Evolutionary conservation across 495 filamentous ascomycete genomes (phyloP).

Genomic region (Ramalina peruviana): DNA sequence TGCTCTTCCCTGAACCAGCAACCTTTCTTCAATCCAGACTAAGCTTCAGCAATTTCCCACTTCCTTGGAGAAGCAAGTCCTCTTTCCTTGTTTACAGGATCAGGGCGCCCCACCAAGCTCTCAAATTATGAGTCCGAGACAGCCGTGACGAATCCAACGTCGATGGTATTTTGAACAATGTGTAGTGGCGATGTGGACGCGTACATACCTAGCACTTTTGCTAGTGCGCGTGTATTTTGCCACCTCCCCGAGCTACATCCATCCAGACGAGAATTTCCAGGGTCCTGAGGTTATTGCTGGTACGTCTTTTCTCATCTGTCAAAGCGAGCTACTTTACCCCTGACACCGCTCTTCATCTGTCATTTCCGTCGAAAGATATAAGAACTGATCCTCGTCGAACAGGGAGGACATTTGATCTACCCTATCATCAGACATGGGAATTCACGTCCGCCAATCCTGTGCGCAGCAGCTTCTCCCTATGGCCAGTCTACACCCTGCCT

Average conservation of each 20-base stretch:
- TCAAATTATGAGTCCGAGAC: background rate
- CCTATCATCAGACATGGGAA: constrained; percentile 81
- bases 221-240: constrained; percentile 88
- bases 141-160: constrained; percentile 8
- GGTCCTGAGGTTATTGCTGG: constrained; percentile 93
- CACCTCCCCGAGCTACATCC: constrained; percentile 85
- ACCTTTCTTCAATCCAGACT: too few relatives aligned
- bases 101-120: background rate
- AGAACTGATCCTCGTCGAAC: background rate
- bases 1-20: too few relatives aligned
- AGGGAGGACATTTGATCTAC: constrained; percentile 86
- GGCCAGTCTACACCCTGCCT: constrained; percentile 81
- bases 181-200: constrained; percentile 66
- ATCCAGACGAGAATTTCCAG: constrained; percentile 98
- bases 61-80: background rate
- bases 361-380: background rate
- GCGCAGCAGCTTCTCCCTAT: constrained; percentile 90
- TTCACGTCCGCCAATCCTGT: constrained; percentile 76
- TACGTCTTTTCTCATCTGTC: constrained; percentile 32
- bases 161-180: background rate
- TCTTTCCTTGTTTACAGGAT: background rate
- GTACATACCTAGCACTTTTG: constrained; percentile 72
- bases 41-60: too few relatives aligned
- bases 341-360: background rate
- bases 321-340: background rate